Conservation (phyloP, 2,329 filamentous ascomycete genomes). For the Myotisia sp. region DNA sequence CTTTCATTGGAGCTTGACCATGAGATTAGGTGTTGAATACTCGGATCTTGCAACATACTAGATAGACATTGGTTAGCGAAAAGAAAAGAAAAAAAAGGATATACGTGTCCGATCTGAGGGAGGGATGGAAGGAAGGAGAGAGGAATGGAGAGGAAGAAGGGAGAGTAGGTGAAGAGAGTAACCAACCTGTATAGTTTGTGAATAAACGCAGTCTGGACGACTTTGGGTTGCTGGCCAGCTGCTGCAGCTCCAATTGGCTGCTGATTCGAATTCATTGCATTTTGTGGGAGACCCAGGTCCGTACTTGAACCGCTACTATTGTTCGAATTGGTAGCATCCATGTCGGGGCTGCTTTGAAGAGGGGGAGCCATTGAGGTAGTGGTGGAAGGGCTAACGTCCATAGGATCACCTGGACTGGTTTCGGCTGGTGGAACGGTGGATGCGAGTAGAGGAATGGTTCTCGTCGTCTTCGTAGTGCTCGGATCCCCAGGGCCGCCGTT, state of each 20-base stretch:
- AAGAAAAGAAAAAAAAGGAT: not conserved
- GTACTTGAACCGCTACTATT: constrained; percentile 11
- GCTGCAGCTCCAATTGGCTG: constrained; percentile 32
- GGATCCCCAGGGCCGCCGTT: constrained; percentile 21
- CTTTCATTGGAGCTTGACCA: constrained; percentile 91
- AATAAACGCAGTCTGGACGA: constrained; percentile 96
- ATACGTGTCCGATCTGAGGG: not conserved
- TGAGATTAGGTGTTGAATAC: constrained; percentile 87
- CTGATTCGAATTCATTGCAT: constrained; percentile 19
- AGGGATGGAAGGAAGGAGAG: constrained; percentile 2
- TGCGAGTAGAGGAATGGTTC: constrained; percentile 39
- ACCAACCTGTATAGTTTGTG: constrained; percentile 95
- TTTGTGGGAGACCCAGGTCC: constrained; percentile 14
- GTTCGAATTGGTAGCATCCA: constrained; percentile 29
- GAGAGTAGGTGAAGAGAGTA: too few species aligned
- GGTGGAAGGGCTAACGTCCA: constrained; percentile 40
- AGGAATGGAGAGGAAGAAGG: constrained; percentile 10
- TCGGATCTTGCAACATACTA: constrained; percentile 92
- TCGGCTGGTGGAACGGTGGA: constrained; percentile 33
- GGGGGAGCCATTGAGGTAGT: constrained; percentile 36
- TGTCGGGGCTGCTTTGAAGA: constrained; percentile 34
- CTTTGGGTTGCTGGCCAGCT: constrained; percentile 78
- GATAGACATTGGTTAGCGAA: constrained; percentile 11
- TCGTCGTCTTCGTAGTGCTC: constrained; percentile 34
- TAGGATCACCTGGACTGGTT: constrained; percentile 35